Base-by-base conservation (phyloP, 2,329 filamentous ascomycete species). In the Cladosporium sp. region DNA sequence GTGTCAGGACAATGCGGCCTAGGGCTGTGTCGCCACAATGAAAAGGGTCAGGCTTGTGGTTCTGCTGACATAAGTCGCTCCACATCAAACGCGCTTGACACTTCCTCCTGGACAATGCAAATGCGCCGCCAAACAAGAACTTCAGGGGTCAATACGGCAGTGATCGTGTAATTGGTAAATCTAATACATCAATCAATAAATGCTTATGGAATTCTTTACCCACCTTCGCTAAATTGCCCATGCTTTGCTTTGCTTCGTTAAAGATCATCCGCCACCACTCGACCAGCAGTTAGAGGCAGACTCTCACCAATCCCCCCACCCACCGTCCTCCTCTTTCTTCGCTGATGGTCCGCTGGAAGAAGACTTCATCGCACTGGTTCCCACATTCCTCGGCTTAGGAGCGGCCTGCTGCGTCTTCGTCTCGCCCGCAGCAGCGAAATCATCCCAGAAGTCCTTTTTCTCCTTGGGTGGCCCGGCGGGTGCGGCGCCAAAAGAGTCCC, bases 401-500 rank as follows among this genome's bases (percentile, higher is more conserved):
- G 70, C 68, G 20, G 70, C 70, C 32, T 59, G 56, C 57, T 64
- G 58, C 62, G 69, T 57, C 60, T 69, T 61, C 56, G 62, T 58
- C 63, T 71, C 70, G 3, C 64, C 70, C 10, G 67, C 69, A 17
- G 68, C 68, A 13, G 75, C 68, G 63, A 79, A 79, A 49, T 76
- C 75, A 61, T 80, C 75, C 78, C 78, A 79, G 59, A 80, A 80
- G 58, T 76, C 76, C 64, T 74, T 87, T 82, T 78, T 79, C 42
- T 80, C 77, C 48, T 71, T 71, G 5, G 70, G 64, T 5, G 76
- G 77, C 0, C 77, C 77, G 25, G 69, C 68, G 0, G 85, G 87
- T 24, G 87, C 73, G 25, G 82, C 84, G 0, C 91, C 87, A 74
- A 97, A 96, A 65, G 88, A 88, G 71, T 96, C 92, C 92, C 92